These are phyloP conservation scores for Monascus ruber DNA, from an alignment of 2,329 filamentous ascomycete genomes.

Conservation along the genomic window DNA sequence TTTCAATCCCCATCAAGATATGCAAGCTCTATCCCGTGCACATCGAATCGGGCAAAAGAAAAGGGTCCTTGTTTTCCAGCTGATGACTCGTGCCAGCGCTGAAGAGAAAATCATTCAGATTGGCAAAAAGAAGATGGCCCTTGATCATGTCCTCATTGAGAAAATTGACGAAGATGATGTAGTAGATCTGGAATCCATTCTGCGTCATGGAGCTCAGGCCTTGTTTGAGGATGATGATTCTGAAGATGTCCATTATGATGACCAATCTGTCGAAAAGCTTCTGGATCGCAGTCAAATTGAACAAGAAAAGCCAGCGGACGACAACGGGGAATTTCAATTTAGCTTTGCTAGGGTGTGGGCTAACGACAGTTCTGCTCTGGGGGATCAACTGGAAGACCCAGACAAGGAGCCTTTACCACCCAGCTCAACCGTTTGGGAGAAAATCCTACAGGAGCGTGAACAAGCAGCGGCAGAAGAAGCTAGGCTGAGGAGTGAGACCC, in stretches of 20 bases:
- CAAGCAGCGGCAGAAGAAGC: conserved; percentile 63
- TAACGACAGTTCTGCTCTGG: conserved; percentile 60
- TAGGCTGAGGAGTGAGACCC: conserved; percentile 56
- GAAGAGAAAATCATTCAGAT: conserved; percentile 97
- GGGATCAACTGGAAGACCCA: conserved; percentile 47
- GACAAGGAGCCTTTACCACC: conserved; percentile 43
- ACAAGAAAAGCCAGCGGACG: conserved; percentile 52
- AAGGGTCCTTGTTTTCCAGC: conserved; percentile 88
- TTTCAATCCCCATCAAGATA: conserved; percentile 96
- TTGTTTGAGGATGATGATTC: conserved; percentile 65
- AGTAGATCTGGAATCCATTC: conserved; percentile 73
- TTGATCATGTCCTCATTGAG: conserved; percentile 91
- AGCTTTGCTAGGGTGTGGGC: conserved; percentile 87
- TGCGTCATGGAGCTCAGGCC: conserved; percentile 76
- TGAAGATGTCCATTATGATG: conserved; percentile 70
- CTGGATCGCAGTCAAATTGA: conserved; percentile 79
- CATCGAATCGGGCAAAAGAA: conserved; percentile 95
- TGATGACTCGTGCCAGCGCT: conserved; percentile 77
- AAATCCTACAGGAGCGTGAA: conserved; percentile 75
- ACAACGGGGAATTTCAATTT: conserved; percentile 69
- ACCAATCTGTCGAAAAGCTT: conserved; percentile 71
- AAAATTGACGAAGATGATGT: conserved; percentile 74
- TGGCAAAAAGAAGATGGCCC: conserved; percentile 86
- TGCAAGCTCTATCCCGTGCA: conserved; percentile 86
- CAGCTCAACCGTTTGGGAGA: conserved; percentile 72